These are phyloP conservation scores for Aspergillus carlsbadensis DNA, from an alignment of 495 filamentous ascomycete genomes.

Conservation along the genomic window DNA sequence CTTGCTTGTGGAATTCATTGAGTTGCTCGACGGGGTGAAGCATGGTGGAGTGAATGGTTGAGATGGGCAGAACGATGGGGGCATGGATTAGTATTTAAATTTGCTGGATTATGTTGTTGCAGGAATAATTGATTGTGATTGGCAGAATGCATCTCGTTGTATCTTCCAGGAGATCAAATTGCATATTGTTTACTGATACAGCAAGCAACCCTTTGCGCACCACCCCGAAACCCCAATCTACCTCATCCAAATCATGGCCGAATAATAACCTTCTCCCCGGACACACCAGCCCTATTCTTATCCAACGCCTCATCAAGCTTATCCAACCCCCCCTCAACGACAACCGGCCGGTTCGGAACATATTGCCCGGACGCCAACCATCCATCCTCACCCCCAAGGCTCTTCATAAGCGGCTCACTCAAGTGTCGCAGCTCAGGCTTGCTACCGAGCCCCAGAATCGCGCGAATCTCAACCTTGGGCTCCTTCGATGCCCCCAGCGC, in stretches of 20 bases:
- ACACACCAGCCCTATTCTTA: conserved; percentile 23
- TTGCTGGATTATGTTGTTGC: too few relatives aligned
- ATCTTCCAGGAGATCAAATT: too few relatives aligned
- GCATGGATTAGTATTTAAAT: too few relatives aligned
- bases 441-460: conserved; percentile 20
- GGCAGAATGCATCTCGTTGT: too few relatives aligned
- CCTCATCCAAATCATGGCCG: conserved; percentile 2
- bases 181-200: too few relatives aligned
- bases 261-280: conserved; percentile 23
- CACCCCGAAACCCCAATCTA: too few relatives aligned
- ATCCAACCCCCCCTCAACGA: conserved; percentile 18
- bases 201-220: too few relatives aligned
- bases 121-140: too few relatives aligned
- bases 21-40: too few relatives aligned
- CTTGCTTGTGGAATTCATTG: too few relatives aligned
- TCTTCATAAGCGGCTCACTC: conserved; percentile 19
- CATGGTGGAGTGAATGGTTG: too few relatives aligned
- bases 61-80: too few relatives aligned
- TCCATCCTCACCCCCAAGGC: conserved; percentile 20
- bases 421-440: conserved; percentile 18
- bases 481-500: conserved; percentile 11
- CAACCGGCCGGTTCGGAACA: conserved; percentile 18
- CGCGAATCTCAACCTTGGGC: conserved; percentile 15
- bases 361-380: conserved; percentile 19
- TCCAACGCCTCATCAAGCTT: conserved; percentile 21